Percentiles rank a stretch among this genome's conserved stretches.
Evolutionary conservation across 2,329 filamentous ascomycete genomes (phyloP).

Genomic region (Graphilbum ipis-grandicollis): DNA sequence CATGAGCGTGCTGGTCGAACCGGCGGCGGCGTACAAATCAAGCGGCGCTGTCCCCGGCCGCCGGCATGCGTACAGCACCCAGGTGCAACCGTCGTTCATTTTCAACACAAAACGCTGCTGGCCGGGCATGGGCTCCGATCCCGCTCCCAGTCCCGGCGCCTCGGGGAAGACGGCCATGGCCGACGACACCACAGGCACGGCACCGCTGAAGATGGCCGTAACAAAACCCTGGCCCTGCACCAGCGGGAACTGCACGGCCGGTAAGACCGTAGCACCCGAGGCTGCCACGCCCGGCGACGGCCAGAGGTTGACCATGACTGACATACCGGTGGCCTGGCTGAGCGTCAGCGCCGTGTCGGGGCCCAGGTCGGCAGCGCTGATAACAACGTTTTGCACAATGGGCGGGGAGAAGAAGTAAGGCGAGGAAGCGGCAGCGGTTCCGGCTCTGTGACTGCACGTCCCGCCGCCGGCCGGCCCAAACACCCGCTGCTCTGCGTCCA

Average conservation of each 20-base stretch:
- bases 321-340: conserved; percentile 39
- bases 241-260: conserved; percentile 59
- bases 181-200: conserved; percentile 56
- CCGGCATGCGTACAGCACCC: conserved; percentile 64
- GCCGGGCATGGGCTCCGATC: conserved; percentile 26
- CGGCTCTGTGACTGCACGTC: neutral
- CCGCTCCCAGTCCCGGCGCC: neutral
- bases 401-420: conserved; percentile 68
- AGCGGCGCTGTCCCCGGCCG: conserved; percentile 37
- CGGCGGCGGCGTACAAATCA: conserved; percentile 50
- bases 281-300: conserved; percentile 11
- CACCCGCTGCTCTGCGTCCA: conserved; percentile 48
- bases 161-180: conserved; percentile 27
- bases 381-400: conserved; percentile 61
- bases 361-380: conserved; percentile 63
- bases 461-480: conserved; percentile 31
- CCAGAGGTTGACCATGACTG: conserved; percentile 49
- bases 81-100: conserved; percentile 55
- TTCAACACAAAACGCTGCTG: conserved; percentile 61
- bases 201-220: conserved; percentile 56
- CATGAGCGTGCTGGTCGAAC: conserved; percentile 41
- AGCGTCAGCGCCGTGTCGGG: conserved; percentile 36
- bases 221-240: conserved; percentile 84
- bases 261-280: conserved; percentile 21
- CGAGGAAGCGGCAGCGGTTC: conserved; percentile 35